Evolutionary conservation across 73 alveolate genomes (phyloP).

Genomic region (Paraurostyla sp.): DNA sequence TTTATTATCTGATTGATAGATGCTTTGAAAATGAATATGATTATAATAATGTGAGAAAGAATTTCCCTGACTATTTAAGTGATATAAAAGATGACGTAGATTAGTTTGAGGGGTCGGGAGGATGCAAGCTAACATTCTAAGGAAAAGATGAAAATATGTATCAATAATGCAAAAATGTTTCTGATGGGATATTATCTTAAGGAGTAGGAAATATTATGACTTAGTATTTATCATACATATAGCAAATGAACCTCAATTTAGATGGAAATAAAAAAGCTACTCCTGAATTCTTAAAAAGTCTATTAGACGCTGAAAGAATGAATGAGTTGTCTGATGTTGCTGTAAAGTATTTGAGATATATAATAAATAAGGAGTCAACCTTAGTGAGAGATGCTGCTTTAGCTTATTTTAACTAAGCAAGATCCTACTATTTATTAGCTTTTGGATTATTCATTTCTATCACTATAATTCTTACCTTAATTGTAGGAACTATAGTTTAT

Average conservation of each 20-base stretch:
- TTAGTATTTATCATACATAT: not conserved
- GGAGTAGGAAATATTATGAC: not conserved
- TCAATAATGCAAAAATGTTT: not conserved
- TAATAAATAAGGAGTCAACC: not conserved
- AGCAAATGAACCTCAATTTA: not conserved
- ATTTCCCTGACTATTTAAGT: not conserved
- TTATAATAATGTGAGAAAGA: not conserved
- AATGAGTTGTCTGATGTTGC: not conserved
- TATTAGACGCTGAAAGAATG: not conserved
- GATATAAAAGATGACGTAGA: not conserved
- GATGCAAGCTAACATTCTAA: not conserved
- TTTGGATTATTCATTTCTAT: not conserved
- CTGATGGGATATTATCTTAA: not conserved
- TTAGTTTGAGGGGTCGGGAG: not conserved
- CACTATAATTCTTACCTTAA: not conserved
- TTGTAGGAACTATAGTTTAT: not conserved
- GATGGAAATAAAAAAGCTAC: not conserved
- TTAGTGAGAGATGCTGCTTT: not conserved
- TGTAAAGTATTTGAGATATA: not conserved
- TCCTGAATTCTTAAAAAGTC: not conserved
- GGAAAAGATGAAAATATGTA: not conserved
- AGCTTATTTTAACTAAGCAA: not conserved
- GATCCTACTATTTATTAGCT: not conserved
- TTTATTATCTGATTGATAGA: not conserved
- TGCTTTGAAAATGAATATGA: conserved; percentile 40